Evolutionary conservation across 352 stramenopile species (phyloP).

Genomic region (Lagenidium giganteum): DNA sequence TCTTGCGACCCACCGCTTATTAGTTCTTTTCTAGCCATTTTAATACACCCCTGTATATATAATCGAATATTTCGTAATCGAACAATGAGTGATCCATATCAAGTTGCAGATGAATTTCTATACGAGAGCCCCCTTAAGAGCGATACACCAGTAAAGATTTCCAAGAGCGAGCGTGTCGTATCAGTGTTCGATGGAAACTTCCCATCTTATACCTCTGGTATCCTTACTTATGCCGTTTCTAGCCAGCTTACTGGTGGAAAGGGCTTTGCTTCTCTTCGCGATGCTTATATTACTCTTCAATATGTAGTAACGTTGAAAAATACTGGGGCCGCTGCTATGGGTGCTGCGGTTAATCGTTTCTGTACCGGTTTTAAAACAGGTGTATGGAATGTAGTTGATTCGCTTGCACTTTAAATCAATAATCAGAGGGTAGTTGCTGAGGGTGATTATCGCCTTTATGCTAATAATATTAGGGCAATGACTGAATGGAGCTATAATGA

Average conservation of each 20-base stretch:
- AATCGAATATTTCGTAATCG: neutral
- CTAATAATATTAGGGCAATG: conserved; percentile 16
- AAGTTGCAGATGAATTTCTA: conserved; percentile 12
- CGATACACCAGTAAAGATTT: conserved; percentile 2
- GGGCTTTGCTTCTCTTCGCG: conserved; percentile 11
- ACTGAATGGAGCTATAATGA: conserved; percentile 13
- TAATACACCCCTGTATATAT: neutral
- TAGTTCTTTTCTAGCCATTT: conserved; percentile 3
- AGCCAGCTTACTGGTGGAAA: conserved; percentile 16
- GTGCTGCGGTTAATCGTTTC: conserved; percentile 11
- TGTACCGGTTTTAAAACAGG: conserved; percentile 12
- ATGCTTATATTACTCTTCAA: conserved; percentile 14
- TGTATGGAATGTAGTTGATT: conserved; percentile 21
- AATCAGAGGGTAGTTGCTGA: conserved; percentile 13
- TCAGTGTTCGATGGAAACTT: conserved; percentile 14
- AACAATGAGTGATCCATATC: conserved; percentile 7
- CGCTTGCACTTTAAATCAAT: conserved; percentile 13
- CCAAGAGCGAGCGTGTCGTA: conserved; percentile 5
- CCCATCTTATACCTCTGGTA: conserved; percentile 12
- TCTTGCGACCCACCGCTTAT: neutral
- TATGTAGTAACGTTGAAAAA: conserved; percentile 17
- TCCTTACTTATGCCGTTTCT: conserved; percentile 12
- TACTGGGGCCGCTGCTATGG: conserved; percentile 4
- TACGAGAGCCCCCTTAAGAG: neutral
- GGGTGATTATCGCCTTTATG: conserved; percentile 15